Percentiles rank a stretch among this genome's conserved stretches.
These are phyloP conservation scores for Gracilariopsis chorda DNA, from an alignment of 23 red algal genomes.

Conservation along the genomic window DNA sequence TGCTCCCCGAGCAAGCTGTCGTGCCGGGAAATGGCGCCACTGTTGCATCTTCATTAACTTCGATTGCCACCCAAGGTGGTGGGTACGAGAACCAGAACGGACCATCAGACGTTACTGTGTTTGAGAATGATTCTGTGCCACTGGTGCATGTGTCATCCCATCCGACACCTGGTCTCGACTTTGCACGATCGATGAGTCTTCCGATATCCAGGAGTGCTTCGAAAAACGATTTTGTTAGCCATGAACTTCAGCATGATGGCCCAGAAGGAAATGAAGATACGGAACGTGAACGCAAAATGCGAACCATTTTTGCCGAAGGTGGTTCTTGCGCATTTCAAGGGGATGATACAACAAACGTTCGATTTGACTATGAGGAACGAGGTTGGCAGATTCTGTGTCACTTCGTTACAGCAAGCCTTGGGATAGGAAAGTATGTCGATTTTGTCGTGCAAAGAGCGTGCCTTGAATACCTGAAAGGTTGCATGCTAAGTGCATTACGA, in stretches of 20 bases:
- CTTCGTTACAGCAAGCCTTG: constrained; percentile 59
- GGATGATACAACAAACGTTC: constrained; percentile 15
- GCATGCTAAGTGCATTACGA: constrained; percentile 67
- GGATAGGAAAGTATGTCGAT: constrained; percentile 67
- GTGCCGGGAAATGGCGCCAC: constrained; percentile 6
- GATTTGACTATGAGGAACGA: constrained; percentile 52
- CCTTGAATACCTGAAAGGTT: constrained; percentile 60
- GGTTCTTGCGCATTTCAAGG: constrained; percentile 47
- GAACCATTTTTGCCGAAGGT: constrained; percentile 38
- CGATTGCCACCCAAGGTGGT: background rate
- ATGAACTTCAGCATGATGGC: background rate
- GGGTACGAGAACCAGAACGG: constrained; percentile 30
- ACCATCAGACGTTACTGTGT: background rate
- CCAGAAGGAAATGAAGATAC: constrained; percentile 5
- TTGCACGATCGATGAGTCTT: background rate
- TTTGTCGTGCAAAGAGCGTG: constrained; percentile 72
- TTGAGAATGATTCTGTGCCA: constrained; percentile 9
- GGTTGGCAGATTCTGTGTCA: constrained; percentile 72
- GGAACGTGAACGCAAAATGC: constrained; percentile 6
- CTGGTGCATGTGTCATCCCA: background rate
- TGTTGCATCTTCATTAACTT: background rate
- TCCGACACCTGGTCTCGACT: background rate
- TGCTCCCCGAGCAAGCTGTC: constrained; percentile 5
- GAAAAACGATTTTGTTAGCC: background rate
- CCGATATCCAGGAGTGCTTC: constrained; percentile 6